Evolutionary conservation across 139 green algal genomes (phyloP), one percentile per base, ranked within the genome.

Genomic region (Volvox africanus): DNA sequence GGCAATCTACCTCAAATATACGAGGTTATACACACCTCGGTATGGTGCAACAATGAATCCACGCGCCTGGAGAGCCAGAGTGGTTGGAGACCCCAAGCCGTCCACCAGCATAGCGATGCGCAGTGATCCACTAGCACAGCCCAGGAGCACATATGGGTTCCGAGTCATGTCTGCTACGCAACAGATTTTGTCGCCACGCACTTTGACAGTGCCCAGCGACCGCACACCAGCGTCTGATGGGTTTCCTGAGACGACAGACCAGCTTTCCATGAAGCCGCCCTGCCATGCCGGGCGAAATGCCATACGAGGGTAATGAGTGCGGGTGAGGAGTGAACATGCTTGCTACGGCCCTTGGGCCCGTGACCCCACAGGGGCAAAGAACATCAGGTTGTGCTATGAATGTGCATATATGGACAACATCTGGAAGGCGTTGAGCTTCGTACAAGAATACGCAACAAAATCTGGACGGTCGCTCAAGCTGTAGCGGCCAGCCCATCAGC

Each of bases 81-180:
- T 87, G 24, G 88, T 90, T 21, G 88, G 44, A 17, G 26, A 36
- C 24, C 88, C 89, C 12, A 33, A 82, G 1, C n/a, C 83, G 77
- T 96, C 94, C 65, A 93, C 79, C 35, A 94, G 68, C 36, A 75
- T 73, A 11, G 88, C 91, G 13, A 95, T 82, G 19, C 91, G 90
- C 62, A 96, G 36, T 0, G 62, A 69, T 20, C 94, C 94, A 62
- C 88, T 93, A 65, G 75, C 71, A 84, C 94, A 95, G 62, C 94
- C 94, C 36, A 95, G 82, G 85, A 95, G 87, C 32, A 96, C 35
- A 65, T 92, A 96, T 14, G 94, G 94, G 68, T 95, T 89, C 21
- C 82, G 81, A 1, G 80, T 44, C 69, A 95, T 73, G 3, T 91
- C 30, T 12, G 76, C 89, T n/a, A 95, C 16, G 77, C 93, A 96